Conservation (phyloP, 2,329 filamentous ascomycete genomes). For the Apiospora malaysiana region DNA sequence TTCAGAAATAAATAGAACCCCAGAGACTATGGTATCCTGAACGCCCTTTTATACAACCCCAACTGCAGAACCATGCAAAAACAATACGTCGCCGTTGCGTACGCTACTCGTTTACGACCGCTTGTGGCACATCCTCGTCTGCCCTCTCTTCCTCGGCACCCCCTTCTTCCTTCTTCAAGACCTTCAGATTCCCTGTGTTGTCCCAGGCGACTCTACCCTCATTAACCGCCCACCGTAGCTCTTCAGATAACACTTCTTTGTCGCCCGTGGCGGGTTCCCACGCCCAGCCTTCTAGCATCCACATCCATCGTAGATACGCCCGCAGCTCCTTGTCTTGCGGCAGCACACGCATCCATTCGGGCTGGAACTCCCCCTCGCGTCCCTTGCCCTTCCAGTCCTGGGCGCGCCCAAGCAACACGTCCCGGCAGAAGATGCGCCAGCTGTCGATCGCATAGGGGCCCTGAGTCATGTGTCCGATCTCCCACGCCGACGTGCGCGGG, state of each 20-base stretch:
- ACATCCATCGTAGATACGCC: conserved; percentile 88
- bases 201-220: conserved; percentile 64
- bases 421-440: conserved; percentile 93
- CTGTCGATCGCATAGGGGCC: conserved; percentile 86
- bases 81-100: not conserved
- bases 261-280: conserved; percentile 80
- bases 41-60: not conserved
- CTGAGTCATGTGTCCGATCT: conserved; percentile 84
- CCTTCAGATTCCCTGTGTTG: conserved; percentile 52
- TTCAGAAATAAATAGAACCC: not conserved
- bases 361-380: conserved; percentile 65
- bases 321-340: conserved; percentile 82
- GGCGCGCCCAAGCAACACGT: conserved; percentile 71
- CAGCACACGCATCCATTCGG: conserved; percentile 88
- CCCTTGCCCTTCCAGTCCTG: conserved; percentile 69
- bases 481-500: conserved; percentile 63
- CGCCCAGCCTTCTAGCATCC: conserved; percentile 83
- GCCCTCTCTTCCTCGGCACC: not conserved
- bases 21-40: not conserved
- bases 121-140: not conserved
- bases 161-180: conserved; percentile 35
- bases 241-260: conserved; percentile 56
- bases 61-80: not conserved
- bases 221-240: conserved; percentile 62
- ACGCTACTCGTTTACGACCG: not conserved